A percentile compares a stretch with the other conserved stretches of the same genome.
Conservation (phyloP, 2,329 filamentous ascomycete genomes). For the Elsinoe arachidis region DNA sequence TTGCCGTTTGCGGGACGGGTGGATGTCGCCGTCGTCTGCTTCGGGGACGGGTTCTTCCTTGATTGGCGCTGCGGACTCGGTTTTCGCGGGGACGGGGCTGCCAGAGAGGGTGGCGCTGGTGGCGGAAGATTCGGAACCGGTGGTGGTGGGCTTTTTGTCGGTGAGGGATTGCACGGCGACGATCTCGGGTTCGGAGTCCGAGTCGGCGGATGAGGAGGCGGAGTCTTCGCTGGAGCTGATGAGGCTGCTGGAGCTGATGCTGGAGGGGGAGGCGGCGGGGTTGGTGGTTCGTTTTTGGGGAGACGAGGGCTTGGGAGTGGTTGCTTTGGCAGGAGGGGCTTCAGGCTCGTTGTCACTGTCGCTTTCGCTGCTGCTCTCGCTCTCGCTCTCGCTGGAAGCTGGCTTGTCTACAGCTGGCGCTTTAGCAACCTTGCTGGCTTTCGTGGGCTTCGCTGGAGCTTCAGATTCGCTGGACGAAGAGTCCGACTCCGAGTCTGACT, state of each 20-base stretch:
- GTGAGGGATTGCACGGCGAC: neutral
- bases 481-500: constrained; percentile 21
- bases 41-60: constrained; percentile 16
- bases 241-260: constrained; percentile 20
- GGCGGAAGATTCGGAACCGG: constrained; percentile 42
- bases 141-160: constrained; percentile 17
- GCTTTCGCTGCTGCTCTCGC: neutral
- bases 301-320: neutral
- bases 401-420: constrained; percentile 20
- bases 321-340: neutral
- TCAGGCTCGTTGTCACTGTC: neutral
- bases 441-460: neutral
- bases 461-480: neutral
- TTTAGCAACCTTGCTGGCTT: constrained; percentile 18
- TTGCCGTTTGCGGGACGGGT: constrained; percentile 36
- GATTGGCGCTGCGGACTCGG: constrained; percentile 19
- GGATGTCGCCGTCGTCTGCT: constrained; percentile 31
- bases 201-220: neutral
- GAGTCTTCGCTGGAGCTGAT: constrained; percentile 19
- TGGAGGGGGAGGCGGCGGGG: constrained; percentile 16
- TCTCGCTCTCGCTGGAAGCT: constrained; percentile 11
- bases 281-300: neutral
- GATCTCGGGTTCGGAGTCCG: neutral
- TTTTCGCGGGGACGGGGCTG: constrained; percentile 15
- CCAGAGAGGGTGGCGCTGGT: constrained; percentile 25